A percentile compares a stretch with the other conserved stretches of the same genome.
Evolutionary conservation across 2,329 filamentous ascomycete species (phyloP).

Genomic region (Aspergillus unguis): DNA sequence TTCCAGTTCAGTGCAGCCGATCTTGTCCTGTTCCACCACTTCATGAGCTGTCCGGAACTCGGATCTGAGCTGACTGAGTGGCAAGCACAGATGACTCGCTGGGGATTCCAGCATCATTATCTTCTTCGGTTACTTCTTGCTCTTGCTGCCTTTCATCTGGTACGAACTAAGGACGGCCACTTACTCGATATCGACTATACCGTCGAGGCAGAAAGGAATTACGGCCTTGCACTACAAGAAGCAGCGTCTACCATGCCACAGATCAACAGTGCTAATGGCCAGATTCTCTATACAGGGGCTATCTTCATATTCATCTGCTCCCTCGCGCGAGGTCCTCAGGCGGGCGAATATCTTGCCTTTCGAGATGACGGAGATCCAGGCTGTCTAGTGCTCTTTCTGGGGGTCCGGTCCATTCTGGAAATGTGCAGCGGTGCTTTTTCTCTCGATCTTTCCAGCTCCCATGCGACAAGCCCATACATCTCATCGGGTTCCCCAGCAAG

Average conservation of each 20-base stretch:
- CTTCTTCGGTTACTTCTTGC: constrained; percentile 15
- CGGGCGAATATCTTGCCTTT: constrained; percentile 17
- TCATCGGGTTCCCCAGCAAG: not conserved
- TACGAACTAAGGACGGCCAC: not conserved
- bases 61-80: not conserved
- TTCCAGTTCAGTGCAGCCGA: constrained; percentile 16
- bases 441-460: not conserved
- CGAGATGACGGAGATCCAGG: constrained; percentile 5
- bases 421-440: not conserved
- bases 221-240: constrained; percentile 9
- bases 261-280: not conserved
- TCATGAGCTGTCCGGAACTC: constrained; percentile 11
- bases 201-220: constrained; percentile 13
- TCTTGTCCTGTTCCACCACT: constrained; percentile 17
- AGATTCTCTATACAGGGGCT: constrained; percentile 7
- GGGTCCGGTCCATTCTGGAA: constrained; percentile 14
- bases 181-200: constrained; percentile 1
- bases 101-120: constrained; percentile 13
- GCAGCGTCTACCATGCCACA: constrained; percentile 1
- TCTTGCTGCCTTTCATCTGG: constrained; percentile 13
- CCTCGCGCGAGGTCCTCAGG: constrained; percentile 9
- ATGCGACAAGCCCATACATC: not conserved
- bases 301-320: constrained; percentile 13
- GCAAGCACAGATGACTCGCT: constrained; percentile 6
- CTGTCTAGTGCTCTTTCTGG: constrained; percentile 12